phyloP scores from a whole-genome alignment of 2,329 filamentous ascomycete genomes.

The Lasiodiplodia citricola region DNA sequence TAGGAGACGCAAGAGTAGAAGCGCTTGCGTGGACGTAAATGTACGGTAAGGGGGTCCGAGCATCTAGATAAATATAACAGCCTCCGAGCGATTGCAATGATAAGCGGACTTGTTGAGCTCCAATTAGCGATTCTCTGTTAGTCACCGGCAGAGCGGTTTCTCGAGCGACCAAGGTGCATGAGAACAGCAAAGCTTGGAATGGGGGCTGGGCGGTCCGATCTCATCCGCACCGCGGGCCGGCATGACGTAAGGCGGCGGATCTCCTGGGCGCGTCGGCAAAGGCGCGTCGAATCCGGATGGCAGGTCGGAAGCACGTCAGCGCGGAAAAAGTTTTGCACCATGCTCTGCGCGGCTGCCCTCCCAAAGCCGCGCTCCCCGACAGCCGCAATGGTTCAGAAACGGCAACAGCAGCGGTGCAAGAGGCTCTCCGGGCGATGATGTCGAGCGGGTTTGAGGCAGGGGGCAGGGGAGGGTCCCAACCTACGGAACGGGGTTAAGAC shows the following conservation, averaged over 20 bases:
- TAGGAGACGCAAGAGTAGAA: too few relatives aligned
- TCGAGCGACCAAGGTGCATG: background rate
- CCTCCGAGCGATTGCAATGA: background rate
- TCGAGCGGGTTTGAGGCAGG: background rate
- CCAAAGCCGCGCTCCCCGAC: background rate
- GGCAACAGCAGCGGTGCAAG: background rate
- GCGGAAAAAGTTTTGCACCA: slow-evolving; percentile 5
- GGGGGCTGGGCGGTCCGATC: slow-evolving; percentile 7
- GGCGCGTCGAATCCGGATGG: background rate
- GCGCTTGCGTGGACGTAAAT: too few relatives aligned
- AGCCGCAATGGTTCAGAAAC: background rate
- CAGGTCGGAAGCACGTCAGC: background rate
- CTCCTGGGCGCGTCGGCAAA: background rate
- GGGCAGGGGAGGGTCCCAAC: slow-evolving; percentile 10
- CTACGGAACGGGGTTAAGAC: background rate
- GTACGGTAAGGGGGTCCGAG: background rate
- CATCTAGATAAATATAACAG: background rate
- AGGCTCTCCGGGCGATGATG: background rate
- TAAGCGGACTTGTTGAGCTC: background rate
- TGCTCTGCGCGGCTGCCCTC: background rate
- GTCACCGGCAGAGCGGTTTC: background rate
- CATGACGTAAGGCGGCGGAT: slow-evolving; percentile 13
- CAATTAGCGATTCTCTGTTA: background rate
- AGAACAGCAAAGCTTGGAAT: background rate
- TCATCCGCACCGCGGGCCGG: background rate